Base-by-base conservation (phyloP, 495 filamentous ascomycete genomes). In the Barbatosphaeria neglecta region DNA sequence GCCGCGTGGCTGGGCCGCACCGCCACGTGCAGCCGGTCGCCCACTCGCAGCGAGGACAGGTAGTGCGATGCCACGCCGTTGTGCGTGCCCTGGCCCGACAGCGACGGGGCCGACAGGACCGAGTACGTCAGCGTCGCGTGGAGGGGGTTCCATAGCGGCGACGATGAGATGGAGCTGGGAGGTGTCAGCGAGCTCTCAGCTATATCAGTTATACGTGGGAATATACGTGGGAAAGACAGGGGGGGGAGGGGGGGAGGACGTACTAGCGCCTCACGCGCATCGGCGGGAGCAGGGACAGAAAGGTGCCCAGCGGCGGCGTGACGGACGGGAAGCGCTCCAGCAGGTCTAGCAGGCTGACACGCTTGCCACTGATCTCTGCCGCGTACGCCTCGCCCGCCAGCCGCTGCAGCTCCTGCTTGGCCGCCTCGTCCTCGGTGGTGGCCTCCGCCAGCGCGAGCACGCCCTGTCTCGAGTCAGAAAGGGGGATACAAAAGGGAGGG, bases 221-320 rank as follows among this genome's bases (percentile, higher is more conserved):
- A 1, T 19, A 4, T 18, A 1, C 15, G 39, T 6, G 38, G 10
- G 24, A 23, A 7, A 4, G 24, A 4, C 4, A 25, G 24, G 4
- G 24, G 17, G 42, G 37, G 24, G 25, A 47, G 47, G 23, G 18
- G 11, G 13, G 17, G 35, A 35, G 15, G 15, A 54, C 61, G 41
- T 57, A 64, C 61, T 89, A 90, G 57, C 86, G 82, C 11, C 86
- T 76, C 15, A 82, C 73, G 18, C 82, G 80, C 75, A 90, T 82
- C 0, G 83, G 83, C 0, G 81, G 81, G 0, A 87, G 75, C 65
- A 86, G 78, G 17, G 72, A 62, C 18, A 89, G 75, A 66, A 81
- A 87, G 17, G 69, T 57, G 20, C 71, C 70, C 28, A 89, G 68
- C 0, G 82, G 66, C 1, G 86, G 59, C 2, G 70, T 56, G 47